These are phyloP conservation scores for Spergularia azorica DNA, from an alignment of 179 eudicot genomes.

Conservation along the genomic window DNA sequence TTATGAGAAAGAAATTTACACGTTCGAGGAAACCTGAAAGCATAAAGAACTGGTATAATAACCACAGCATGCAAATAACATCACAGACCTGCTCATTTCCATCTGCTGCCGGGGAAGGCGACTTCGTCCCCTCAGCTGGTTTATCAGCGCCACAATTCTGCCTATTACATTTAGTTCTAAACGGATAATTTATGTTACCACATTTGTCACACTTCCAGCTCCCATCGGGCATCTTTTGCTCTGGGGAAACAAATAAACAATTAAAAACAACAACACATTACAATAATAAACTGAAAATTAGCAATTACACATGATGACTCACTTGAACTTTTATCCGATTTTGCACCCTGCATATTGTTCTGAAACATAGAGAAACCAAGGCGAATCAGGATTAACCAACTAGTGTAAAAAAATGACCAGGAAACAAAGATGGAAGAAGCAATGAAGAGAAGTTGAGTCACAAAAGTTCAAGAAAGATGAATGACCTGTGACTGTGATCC, in stretches of 20 bases:
- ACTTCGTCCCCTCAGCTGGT: conserved; percentile 59
- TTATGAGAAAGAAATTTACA: neutral
- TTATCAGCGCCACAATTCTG: conserved; percentile 98
- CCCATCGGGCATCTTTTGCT: conserved; percentile 94
- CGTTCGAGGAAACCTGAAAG: conserved; percentile 1
- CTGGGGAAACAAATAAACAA: conserved; percentile 35
- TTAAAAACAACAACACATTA: neutral
- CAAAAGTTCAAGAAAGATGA: neutral
- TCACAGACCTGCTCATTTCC: conserved; percentile 86
- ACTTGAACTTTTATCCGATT: conserved; percentile 63
- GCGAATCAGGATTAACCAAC: conserved; percentile 4
- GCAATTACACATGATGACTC: conserved; percentile 32
- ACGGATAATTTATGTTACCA: conserved; percentile 86
- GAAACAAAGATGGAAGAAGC: no score
- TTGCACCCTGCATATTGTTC: conserved; percentile 50
- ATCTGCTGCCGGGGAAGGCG: conserved; percentile 54
- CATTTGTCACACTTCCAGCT: conserved; percentile 98
- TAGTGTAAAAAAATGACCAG: neutral
- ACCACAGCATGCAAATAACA: conserved; percentile 31
- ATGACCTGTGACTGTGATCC: conserved; percentile 69
- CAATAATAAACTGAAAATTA: neutral
- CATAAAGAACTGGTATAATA: conserved; percentile 9
- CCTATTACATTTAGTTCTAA: conserved; percentile 94
- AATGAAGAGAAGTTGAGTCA: neutral
- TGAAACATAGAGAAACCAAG: neutral